Percentiles rank a stretch among this genome's conserved stretches.
phyloP scores from a whole-genome alignment of 2,329 filamentous ascomycete species.

The Trichoderma afroharzianum region DNA sequence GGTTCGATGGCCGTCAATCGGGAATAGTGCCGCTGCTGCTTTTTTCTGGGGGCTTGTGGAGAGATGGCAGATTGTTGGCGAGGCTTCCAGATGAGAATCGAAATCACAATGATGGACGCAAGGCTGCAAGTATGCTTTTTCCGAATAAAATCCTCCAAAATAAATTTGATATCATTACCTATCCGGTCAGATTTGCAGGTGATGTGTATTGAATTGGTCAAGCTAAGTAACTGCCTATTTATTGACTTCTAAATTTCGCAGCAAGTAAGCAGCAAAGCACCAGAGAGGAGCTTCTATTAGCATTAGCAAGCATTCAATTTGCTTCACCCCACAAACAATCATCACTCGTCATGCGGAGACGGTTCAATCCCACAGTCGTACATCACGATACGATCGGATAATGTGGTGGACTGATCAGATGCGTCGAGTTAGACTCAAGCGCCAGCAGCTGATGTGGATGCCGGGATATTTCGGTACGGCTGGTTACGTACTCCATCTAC shows the following conservation, averaged over 20 bases:
- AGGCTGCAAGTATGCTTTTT: neutral
- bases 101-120: neutral
- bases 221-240: neutral
- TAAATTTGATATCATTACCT: neutral
- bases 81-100: neutral
- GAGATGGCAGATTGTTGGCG: neutral
- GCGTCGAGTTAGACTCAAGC: neutral
- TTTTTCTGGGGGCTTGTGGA: neutral
- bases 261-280: neutral
- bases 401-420: neutral
- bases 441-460: neutral
- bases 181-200: neutral
- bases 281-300: neutral
- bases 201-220: neutral
- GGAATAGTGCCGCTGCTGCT: neutral
- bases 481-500: neutral
- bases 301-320: neutral
- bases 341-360: neutral
- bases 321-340: neutral
- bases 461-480: neutral
- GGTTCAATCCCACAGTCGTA: neutral
- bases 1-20: constrained; percentile 1
- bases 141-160: neutral
- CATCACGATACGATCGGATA: neutral
- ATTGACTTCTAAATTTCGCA: too few relatives aligned